These are phyloP conservation scores for Trichoderma gracile DNA, from an alignment of 2,329 filamentous ascomycete genomes.

Conservation along the genomic window DNA sequence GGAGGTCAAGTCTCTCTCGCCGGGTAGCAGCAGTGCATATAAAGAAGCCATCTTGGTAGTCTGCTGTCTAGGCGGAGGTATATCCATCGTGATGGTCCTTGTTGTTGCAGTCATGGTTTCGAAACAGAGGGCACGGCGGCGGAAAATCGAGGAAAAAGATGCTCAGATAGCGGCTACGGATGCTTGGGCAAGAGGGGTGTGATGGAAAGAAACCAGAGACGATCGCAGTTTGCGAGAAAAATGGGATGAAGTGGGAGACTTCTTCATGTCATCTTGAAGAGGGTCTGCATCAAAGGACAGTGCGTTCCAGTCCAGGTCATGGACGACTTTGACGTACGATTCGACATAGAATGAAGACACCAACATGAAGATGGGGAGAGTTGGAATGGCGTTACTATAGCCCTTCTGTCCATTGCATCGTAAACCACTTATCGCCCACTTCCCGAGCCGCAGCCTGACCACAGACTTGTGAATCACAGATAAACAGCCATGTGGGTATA, in stretches of 20 bases:
- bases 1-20: neutral
- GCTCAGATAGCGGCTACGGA: slow-evolving; percentile 2
- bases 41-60: slow-evolving; percentile 19
- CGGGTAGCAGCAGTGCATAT: neutral
- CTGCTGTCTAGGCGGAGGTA: slow-evolving; percentile 4
- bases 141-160: neutral
- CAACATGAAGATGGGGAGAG: too few relatives aligned
- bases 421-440: too few relatives aligned
- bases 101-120: slow-evolving; percentile 3
- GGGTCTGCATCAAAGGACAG: too few relatives aligned
- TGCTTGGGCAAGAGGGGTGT: slow-evolving; percentile 1
- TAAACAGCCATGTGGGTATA: neutral
- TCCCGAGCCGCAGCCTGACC: too few relatives aligned
- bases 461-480: neutral
- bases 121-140: neutral
- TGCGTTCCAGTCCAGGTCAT: too few relatives aligned
- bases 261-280: neutral
- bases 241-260: neutral
- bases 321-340: too few relatives aligned
- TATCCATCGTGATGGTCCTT: neutral
- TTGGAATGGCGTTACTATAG: too few relatives aligned
- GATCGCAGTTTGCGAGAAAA: too few relatives aligned
- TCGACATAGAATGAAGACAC: too few relatives aligned
- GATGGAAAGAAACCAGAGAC: neutral
- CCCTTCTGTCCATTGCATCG: too few relatives aligned